Base-by-base conservation (phyloP, 2,329 filamentous ascomycete genomes). In the Mycosphaerella arachidis region DNA sequence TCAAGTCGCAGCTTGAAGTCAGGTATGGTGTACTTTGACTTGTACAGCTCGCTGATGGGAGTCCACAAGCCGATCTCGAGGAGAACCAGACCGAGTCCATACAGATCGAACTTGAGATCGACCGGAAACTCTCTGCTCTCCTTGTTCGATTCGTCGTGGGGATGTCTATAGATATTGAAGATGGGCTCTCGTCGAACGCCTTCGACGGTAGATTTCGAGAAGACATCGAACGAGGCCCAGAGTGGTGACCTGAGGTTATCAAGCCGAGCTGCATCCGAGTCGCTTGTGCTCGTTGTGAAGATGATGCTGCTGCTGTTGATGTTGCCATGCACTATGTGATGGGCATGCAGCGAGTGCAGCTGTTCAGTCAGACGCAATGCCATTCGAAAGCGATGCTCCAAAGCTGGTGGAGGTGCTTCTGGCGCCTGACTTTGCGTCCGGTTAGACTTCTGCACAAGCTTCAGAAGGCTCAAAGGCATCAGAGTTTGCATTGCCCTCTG, bases 11-110 rank as follows among this genome's bases (percentile, higher is more conserved):
- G 77, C 70, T 86, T 86, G 75, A 87, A 87, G 73, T 85, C 84
- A 18, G 77, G 74, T 20, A 84, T 75, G 0, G 85, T 80, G 30
- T 86, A 83, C 61, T 86, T 84, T 0, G 83, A 76, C 29, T 89
- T 82, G 68, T 81, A 80, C 12, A 85, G 48, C 73, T 79, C 82
- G 57, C 81, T 81, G 29, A 91, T 78, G 10, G 84, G 86, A 3
- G 83, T 85, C 90, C 90, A 93, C 8, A 92, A 75, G 6, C 90
- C 90, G 56, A 92, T 85, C 6, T 90, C 90, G 2, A 92, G 78
- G 0, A 93, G 79, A 4, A 91, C 76, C 76, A 91, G 83, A 18
- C 88, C 88, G 1, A 93, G 78, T 6, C 88, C 86, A 71, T 91
- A 91, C 1, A 92, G 76, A 62, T 92, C 90, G 33, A 78, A 81